Evolutionary conservation across 805 yeast species (phyloP).

Genomic region (Lipomyces sp.): DNA sequence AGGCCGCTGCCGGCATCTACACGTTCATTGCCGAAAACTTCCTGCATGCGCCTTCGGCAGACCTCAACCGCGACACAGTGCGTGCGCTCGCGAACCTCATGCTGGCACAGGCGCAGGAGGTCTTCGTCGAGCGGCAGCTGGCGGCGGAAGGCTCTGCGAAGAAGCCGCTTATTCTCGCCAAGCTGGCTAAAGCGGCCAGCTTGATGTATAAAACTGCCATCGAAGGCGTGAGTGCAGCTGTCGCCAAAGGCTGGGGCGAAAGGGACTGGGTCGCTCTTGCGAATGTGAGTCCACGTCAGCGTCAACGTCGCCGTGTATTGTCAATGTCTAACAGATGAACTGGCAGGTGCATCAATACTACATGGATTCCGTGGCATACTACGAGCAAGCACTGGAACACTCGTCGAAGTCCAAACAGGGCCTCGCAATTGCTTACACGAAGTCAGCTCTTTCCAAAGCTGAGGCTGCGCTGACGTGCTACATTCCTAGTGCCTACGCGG

Average conservation of each 20-base stretch:
- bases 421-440: constrained; percentile 64
- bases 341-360: constrained; percentile 44
- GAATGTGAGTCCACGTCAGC: constrained; percentile 44
- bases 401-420: constrained; percentile 65
- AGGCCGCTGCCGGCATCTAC: constrained; percentile 76
- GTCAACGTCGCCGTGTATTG: no score
- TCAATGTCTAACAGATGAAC: background rate
- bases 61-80: constrained; percentile 66
- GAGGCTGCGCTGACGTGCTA: constrained; percentile 31
- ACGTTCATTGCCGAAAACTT: constrained; percentile 73
- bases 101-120: constrained; percentile 87
- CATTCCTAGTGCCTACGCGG: constrained; percentile 30
- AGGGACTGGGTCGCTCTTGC: constrained; percentile 52
- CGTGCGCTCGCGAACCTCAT: constrained; percentile 60
- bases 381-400: constrained; percentile 40
- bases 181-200: constrained; percentile 63
- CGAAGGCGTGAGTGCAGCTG: constrained; percentile 45
- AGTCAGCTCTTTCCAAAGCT: constrained; percentile 44
- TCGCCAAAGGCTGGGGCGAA: constrained; percentile 44
- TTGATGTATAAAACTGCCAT: constrained; percentile 52
- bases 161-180: constrained; percentile 70
- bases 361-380: constrained; percentile 52
- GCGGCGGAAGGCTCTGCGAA: constrained; percentile 37
- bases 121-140: constrained; percentile 63
- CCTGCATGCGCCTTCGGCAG: constrained; percentile 82